Conservation (phyloP, 495 filamentous ascomycete genomes). For the Pseudoneurospora amorphoporcata region DNA sequence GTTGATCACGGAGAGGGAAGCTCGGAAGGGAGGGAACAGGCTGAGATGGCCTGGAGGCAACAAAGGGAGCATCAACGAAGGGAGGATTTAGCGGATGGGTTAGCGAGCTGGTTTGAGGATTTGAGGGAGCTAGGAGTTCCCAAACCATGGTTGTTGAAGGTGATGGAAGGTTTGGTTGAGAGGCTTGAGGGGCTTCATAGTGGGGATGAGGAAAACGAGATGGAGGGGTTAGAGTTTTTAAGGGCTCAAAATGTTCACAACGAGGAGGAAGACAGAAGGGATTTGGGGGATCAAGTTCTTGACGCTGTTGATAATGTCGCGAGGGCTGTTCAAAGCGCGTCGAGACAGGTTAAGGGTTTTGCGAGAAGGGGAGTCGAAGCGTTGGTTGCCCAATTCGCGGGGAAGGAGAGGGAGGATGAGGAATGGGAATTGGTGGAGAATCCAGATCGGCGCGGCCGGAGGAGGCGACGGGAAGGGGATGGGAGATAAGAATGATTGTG, state of each 20-base stretch:
- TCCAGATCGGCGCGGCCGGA: not conserved
- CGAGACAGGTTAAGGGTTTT: not conserved
- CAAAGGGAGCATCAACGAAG: conserved; percentile 2
- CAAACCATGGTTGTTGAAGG: conserved; percentile 17
- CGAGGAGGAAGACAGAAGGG: not conserved
- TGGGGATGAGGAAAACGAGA: not conserved
- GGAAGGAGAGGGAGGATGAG: not conserved
- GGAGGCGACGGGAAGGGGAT: not conserved
- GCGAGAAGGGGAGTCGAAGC: not conserved
- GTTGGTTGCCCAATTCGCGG: not conserved
- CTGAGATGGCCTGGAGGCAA: conserved; percentile 9
- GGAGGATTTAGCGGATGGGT: conserved; percentile 28
- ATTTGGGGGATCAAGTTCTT: not conserved
- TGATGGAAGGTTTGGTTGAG: conserved; percentile 17
- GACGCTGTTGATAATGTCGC: not conserved
- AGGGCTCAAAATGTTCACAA: conserved; percentile 5
- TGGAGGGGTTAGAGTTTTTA: conserved; percentile 2
- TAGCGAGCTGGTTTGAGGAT: conserved; percentile 30
- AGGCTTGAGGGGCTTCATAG: not conserved
- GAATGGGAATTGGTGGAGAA: not conserved
- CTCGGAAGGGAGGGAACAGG: not conserved
- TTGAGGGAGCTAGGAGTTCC: conserved; percentile 24
- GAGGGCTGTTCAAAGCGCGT: not conserved
- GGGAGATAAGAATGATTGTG: not conserved
- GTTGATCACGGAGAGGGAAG: not conserved